These are phyloP conservation scores for Aphelidium insulamus DNA, from an alignment of 371 early-diverging fungal genomes.

Conservation along the genomic window DNA sequence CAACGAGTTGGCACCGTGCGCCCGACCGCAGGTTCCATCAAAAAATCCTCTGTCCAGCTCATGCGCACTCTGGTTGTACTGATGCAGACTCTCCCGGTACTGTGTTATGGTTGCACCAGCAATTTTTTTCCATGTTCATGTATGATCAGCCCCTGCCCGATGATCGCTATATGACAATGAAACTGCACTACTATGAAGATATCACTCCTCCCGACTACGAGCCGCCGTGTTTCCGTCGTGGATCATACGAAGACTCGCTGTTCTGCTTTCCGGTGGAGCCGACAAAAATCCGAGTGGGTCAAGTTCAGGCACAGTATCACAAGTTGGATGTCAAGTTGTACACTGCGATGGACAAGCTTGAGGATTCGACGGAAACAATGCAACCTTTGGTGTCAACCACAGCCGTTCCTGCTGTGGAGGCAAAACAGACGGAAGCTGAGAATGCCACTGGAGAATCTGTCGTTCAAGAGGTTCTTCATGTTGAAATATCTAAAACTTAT, in stretches of 20 bases:
- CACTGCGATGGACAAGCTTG: background rate
- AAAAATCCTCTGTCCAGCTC: constrained; percentile 14
- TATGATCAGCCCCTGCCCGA: constrained; percentile 8
- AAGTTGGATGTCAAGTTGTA: constrained; percentile 3
- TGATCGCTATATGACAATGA: constrained; percentile 15
- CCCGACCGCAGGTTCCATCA: constrained; percentile 2
- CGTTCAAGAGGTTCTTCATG: constrained; percentile 1
- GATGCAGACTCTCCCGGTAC: constrained; percentile 17
- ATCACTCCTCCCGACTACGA: constrained; percentile 20
- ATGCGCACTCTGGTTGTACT: constrained; percentile 15
- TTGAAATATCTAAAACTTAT: background rate
- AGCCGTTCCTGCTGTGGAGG: too few relatives aligned
- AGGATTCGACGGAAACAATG: constrained; percentile 3
- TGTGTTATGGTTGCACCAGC: background rate
- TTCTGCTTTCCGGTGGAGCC: constrained; percentile 10
- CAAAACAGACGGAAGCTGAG: too few relatives aligned
- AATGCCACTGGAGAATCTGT: too few relatives aligned
- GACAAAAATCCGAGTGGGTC: constrained; percentile 11
- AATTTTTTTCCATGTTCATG: constrained; percentile 1
- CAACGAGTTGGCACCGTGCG: background rate
- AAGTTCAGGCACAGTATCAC: constrained; percentile 15
- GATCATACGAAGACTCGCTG: constrained; percentile 4
- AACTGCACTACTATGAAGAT: constrained; percentile 19
- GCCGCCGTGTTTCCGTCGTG: constrained; percentile 18
- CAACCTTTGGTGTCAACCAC: constrained; percentile 5